Base-by-base conservation (phyloP, 768 basidiomycete species). In the Lactarius sp. region DNA sequence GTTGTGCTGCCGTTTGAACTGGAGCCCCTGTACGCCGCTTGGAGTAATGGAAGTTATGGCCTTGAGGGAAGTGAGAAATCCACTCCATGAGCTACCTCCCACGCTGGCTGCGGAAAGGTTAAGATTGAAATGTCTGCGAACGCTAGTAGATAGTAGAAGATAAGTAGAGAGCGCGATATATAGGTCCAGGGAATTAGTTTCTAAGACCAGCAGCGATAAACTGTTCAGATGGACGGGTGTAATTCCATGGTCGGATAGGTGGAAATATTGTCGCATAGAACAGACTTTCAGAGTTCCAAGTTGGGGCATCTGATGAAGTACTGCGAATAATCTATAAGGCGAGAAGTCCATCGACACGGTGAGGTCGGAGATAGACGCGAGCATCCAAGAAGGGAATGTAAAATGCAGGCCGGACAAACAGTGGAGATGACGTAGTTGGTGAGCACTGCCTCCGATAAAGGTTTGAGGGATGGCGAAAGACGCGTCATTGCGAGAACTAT, bases 281-380 rank as follows among this genome's bases (percentile, higher is more conserved):
- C 36, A 39, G 10, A 59, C 27, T 31, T 18, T 59, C 49, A 59
- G 14, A 33, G 49, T 33, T 52, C 27, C 31, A 31, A 59, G 58
- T 33, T 52, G 58, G 42, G 58, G 58, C 49, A 36, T 59, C 37
- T 51, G 49, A 27, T 37, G 16, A 27, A 59, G 58, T 13, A 52
- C 39, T 4, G 13, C 58, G 27, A 59, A 42, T 8, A 59, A 31
- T 14, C 50, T 59, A 8, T 50, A n/a, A 22, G 31, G 49, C 5
- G 58, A 59, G 31, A 59, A 59, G 18, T 41, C 50, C 49, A 39
- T 50, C 39, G 58, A 59, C 12, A 59, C 49, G 39, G 58, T 52
- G 6, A 59, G 27, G 6, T 59, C 39, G 8, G 58, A 39, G 58
- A 59, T 52, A 31, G 58, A 51, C 18, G 36, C 39, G 10, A 59